Evolutionary conservation across 1,284 basidiomycete species (phyloP).

Genomic region (Fistulinella cinereoalba): DNA sequence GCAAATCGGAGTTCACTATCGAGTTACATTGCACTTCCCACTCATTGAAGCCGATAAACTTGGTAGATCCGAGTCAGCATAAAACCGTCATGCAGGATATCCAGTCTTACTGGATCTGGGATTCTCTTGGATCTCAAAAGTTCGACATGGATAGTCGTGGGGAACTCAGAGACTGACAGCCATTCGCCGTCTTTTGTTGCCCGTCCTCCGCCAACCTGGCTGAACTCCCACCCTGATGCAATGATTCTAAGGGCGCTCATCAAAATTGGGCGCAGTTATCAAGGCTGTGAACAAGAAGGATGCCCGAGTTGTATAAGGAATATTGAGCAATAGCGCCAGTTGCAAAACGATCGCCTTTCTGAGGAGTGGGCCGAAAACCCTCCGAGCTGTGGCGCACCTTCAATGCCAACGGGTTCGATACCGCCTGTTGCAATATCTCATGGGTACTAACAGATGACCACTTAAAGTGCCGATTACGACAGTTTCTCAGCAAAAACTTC

Average conservation of each 20-base stretch:
- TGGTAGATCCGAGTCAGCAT: conserved; percentile 7
- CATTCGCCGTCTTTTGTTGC: conserved; percentile 64
- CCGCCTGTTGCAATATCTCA: too few relatives aligned
- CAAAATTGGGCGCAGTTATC: too few relatives aligned
- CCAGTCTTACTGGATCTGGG: conserved; percentile 68
- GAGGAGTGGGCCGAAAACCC: too few relatives aligned
- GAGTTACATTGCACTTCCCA: conserved; percentile 82
- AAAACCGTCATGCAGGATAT: not conserved
- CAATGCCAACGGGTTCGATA: too few relatives aligned
- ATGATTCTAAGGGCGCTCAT: conserved; percentile 28
- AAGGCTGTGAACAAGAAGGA: too few relatives aligned
- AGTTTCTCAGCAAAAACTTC: too few relatives aligned
- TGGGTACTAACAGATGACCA: too few relatives aligned
- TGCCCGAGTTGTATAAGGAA: too few relatives aligned
- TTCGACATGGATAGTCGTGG: conserved; percentile 85
- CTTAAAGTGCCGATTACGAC: too few relatives aligned
- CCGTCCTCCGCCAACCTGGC: conserved; percentile 60
- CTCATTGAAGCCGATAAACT: conserved; percentile 77
- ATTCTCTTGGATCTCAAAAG: conserved; percentile 69
- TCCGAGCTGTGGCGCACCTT: too few relatives aligned
- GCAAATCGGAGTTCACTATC: not conserved
- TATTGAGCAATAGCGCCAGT: too few relatives aligned
- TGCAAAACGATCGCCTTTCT: too few relatives aligned
- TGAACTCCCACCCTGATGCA: conserved; percentile 59
- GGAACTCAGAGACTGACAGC: conserved; percentile 60